Evolutionary conservation across 1,284 basidiomycete genomes (phyloP).

Genomic region (Ceratobasidium sp.): DNA sequence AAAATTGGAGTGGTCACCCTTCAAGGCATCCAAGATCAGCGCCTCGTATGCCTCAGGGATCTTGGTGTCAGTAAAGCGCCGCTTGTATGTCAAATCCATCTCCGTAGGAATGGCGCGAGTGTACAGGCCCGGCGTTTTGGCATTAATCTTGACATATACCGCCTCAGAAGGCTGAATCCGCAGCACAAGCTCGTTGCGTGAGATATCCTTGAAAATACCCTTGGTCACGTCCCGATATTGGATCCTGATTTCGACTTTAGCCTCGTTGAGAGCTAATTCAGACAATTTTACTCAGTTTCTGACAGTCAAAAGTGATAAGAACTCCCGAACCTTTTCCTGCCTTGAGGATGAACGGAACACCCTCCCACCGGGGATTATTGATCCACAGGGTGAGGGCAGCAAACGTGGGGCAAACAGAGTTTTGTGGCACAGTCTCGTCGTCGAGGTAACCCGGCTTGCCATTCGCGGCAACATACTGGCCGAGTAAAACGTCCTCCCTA

Average conservation of each 20-base stretch:
- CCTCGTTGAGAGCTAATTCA: slow-evolving; percentile 84
- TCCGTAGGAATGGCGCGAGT: slow-evolving; percentile 91
- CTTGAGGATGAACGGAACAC: slow-evolving; percentile 95
- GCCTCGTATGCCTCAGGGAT: slow-evolving; percentile 96
- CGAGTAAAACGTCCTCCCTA: slow-evolving; percentile 80
- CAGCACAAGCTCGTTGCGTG: slow-evolving; percentile 93
- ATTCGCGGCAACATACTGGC: slow-evolving; percentile 87
- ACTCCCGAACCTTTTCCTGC: slow-evolving; percentile 84
- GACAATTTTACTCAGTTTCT: neutral
- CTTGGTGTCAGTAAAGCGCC: slow-evolving; percentile 84
- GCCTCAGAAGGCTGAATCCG: slow-evolving; percentile 95
- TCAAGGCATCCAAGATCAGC: slow-evolving; percentile 87
- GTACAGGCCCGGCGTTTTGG: slow-evolving; percentile 88
- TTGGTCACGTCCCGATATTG: slow-evolving; percentile 96
- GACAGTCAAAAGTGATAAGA: neutral
- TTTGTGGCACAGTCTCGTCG: slow-evolving; percentile 90
- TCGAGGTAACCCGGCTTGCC: slow-evolving; percentile 98
- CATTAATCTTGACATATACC: slow-evolving; percentile 93
- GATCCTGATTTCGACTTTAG: slow-evolving; percentile 95
- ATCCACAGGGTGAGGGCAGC: slow-evolving; percentile 89
- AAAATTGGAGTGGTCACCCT: slow-evolving; percentile 90
- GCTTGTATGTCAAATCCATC: slow-evolving; percentile 97
- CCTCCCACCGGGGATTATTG: slow-evolving; percentile 95
- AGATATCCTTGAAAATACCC: slow-evolving; percentile 94
- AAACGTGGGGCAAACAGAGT: slow-evolving; percentile 91